These are phyloP conservation scores for Coemansia sp. DNA, from an alignment of 192 early-diverging fungal genomes.

Conservation along the genomic window DNA sequence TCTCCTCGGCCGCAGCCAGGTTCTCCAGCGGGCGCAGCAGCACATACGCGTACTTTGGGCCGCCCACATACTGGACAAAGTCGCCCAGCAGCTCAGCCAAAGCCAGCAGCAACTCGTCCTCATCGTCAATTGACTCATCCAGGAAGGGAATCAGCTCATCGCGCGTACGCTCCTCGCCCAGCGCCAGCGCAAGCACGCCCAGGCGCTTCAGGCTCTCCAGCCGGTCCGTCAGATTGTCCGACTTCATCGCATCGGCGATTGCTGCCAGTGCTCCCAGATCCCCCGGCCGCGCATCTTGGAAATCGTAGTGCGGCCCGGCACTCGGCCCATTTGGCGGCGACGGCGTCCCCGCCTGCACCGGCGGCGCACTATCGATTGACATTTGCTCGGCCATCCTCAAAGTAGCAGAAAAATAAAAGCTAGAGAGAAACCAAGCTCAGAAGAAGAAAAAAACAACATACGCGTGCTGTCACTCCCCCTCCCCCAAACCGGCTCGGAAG, in stretches of 20 bases:
- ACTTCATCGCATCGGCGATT: constrained; percentile 50
- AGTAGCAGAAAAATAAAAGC: background rate
- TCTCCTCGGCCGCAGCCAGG: constrained; percentile 95
- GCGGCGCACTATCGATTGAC: constrained; percentile 44
- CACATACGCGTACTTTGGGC: constrained; percentile 76
- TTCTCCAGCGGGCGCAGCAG: constrained; percentile 92
- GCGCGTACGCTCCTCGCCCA: constrained; percentile 90
- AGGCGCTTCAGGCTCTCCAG: constrained; percentile 50
- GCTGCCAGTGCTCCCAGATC: constrained; percentile 44
- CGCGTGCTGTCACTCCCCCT: no score
- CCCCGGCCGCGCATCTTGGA: constrained; percentile 42
- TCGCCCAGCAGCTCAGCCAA: constrained; percentile 91
- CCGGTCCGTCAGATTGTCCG: constrained; percentile 46
- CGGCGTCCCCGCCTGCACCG: constrained; percentile 5
- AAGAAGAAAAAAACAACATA: no score
- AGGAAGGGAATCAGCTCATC: constrained; percentile 97
- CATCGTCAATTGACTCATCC: constrained; percentile 99
- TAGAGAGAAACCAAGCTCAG: background rate
- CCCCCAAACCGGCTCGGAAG: no score
- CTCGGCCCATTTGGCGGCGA: no score
- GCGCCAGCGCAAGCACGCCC: constrained; percentile 66
- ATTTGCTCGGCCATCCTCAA: constrained; percentile 44
- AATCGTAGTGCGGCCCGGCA: constrained; percentile 31
- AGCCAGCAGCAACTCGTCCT: constrained; percentile 92
- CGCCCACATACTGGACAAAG: constrained; percentile 91